Base-by-base conservation (phyloP, 2,329 filamentous ascomycete genomes). In the Nannizziopsis barbatae region DNA sequence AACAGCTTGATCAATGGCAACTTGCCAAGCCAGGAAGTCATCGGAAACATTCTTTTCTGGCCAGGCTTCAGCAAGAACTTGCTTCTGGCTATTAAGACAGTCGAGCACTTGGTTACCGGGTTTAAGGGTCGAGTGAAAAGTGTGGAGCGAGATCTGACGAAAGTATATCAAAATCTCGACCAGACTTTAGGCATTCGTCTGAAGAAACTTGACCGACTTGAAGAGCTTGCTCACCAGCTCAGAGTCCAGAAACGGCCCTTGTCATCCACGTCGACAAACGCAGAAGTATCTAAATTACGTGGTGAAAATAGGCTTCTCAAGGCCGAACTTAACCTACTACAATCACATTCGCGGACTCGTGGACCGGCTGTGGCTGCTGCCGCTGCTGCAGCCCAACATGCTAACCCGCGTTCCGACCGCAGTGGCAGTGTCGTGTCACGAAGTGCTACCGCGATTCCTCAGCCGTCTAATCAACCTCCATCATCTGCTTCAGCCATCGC, bases 41-140 rank as follows among this genome's bases (percentile, higher is more conserved):
- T 98, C 52, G 80, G 82, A 1, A 89, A 82, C 43, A 87, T 92
- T 67, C 75, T 96, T 3, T 72, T 72, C 58, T 72, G 69, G 69
- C 83, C 85, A 0, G 86, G 84, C 1, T 96, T 96, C 68, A 86
- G 84, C 60, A 86, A 89, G 65, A 96, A 95, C 62, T 75, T 98
- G 20, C 68, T 95, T 38, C 79, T 82, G 1, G 90, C 90, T 0
- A 77, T 95, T 53, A 94, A 90, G 71, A 86, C 81, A 2, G 81
- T 96, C 48, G 92, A 96, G 70, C 73, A 75, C 14, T 79, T 94
- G 54, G 74, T 96, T 32, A 76, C 77, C 14, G 78, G 79, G 7
- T 94, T 95, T 71, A 84, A 86, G 59, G 73, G 75, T 35, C 83
- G 86, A 51, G 86, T 95, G 61, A 85, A 86, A 59, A 73, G 75